Evolutionary conservation across 2,329 filamentous ascomycete species (phyloP).

Genomic region (Acrodontium crateriforme): DNA sequence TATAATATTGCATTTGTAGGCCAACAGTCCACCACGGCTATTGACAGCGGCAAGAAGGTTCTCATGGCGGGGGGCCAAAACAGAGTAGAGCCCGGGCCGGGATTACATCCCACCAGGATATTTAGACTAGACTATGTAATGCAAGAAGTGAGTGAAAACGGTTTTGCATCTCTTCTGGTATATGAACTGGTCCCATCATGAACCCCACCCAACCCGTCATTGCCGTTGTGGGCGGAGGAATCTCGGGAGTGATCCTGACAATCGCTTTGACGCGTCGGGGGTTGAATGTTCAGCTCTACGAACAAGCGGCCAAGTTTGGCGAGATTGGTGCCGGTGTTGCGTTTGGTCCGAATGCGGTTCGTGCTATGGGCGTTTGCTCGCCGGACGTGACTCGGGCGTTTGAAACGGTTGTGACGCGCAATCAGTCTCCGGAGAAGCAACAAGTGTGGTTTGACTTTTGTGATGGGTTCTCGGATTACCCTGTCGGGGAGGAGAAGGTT

Average conservation of each 20-base stretch:
- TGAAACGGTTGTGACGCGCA: slow-evolving; percentile 27
- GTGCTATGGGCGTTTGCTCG: slow-evolving; percentile 41
- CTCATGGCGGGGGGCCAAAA: too few species aligned
- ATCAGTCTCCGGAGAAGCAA: slow-evolving; percentile 23
- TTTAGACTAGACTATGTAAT: too few species aligned
- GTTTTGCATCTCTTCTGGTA: too few species aligned
- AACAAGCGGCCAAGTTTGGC: slow-evolving; percentile 39
- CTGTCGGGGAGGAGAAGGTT: slow-evolving; percentile 12
- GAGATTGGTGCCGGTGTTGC: slow-evolving; percentile 47
- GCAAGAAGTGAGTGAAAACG: too few species aligned
- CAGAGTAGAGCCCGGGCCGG: too few species aligned
- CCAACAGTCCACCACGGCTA: too few species aligned
- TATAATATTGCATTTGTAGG: too few species aligned
- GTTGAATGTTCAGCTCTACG: slow-evolving; percentile 40
- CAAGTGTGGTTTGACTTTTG: slow-evolving; percentile 31
- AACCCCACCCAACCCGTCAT: too few species aligned
- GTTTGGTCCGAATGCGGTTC: slow-evolving; percentile 40
- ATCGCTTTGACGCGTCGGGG: slow-evolving; percentile 33
- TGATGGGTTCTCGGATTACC: slow-evolving; percentile 19
- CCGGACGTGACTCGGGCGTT: slow-evolving; percentile 32
- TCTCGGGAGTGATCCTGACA: slow-evolving; percentile 42
- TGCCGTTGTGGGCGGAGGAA: slow-evolving; percentile 41
- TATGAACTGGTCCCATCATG: too few species aligned
- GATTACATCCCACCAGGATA: too few species aligned
- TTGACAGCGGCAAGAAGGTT: too few species aligned